Percentiles rank a stretch among this genome's conserved stretches.
These are phyloP conservation scores for Xylaria sp. DNA, from an alignment of 2,329 filamentous ascomycete species.

Conservation along the genomic window DNA sequence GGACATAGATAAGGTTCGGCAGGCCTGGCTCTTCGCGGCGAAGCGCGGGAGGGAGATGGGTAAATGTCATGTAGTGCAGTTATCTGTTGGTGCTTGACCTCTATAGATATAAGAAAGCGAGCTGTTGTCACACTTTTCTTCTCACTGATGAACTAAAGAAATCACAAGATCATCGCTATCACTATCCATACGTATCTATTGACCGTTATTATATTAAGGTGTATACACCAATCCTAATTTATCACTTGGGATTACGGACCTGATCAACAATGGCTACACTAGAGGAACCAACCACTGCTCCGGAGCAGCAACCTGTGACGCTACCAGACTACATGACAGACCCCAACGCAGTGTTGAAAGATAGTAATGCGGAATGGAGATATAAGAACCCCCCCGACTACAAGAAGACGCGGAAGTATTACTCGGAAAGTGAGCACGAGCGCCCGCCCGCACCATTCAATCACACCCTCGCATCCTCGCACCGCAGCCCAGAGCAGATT, in stretches of 20 bases:
- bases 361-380: conserved; percentile 63
- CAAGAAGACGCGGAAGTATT: conserved; percentile 65
- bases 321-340: conserved; percentile 34
- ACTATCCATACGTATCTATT: no score
- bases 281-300: neutral
- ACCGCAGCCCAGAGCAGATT: neutral
- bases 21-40: no score
- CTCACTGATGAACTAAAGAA: neutral
- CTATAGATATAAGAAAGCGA: neutral
- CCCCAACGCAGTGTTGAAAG: conserved; percentile 32
- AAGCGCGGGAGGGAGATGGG: no score
- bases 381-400: conserved; percentile 68
- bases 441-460: neutral
- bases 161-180: neutral
- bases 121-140: neutral
- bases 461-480: neutral
- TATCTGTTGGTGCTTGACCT: neutral
- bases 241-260: neutral
- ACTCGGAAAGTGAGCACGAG: conserved; percentile 58
- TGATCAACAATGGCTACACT: neutral
- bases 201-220: neutral
- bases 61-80: no score
- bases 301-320: neutral
- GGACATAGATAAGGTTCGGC: no score
- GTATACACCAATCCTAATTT: neutral